These are phyloP conservation scores for Ehretia macrophylla DNA, from an alignment of 257 asterid genomes.

Conservation along the genomic window DNA sequence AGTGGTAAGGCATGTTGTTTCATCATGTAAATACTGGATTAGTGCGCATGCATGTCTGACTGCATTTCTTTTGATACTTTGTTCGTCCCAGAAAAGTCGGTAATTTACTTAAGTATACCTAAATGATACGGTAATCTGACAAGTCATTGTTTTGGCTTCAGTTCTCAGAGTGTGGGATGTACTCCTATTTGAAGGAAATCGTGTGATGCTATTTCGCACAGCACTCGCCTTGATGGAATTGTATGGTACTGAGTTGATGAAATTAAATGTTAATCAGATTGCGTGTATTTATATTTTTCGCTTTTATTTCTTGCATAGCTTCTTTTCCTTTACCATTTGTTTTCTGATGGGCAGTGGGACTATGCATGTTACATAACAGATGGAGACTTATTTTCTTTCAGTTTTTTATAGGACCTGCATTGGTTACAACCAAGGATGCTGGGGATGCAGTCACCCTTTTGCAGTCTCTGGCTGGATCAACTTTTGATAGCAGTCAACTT, in stretches of 20 bases:
- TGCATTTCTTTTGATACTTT: background rate
- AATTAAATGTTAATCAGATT: background rate
- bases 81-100: background rate
- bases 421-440: slow-evolving; percentile 91
- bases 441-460: slow-evolving; percentile 93
- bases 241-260: slow-evolving; percentile 52
- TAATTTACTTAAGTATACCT: background rate
- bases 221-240: slow-evolving; percentile 83
- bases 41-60: slow-evolving; percentile 3
- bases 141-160: slow-evolving; percentile 28
- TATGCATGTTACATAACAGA: background rate
- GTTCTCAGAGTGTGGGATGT: slow-evolving; percentile 97
- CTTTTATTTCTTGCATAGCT: background rate
- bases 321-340: background rate
- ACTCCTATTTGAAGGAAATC: slow-evolving; percentile 88
- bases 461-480: slow-evolving; percentile 86
- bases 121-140: slow-evolving; percentile 16
- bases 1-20: slow-evolving; percentile 66
- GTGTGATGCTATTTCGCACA: slow-evolving; percentile 89
- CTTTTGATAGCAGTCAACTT: slow-evolving; percentile 95
- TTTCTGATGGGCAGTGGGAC: background rate
- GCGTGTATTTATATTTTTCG: too few relatives aligned
- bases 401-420: slow-evolving; percentile 78
- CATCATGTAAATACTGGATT: slow-evolving; percentile 3
- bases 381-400: slow-evolving; percentile 28